Percentiles rank a stretch among this genome's conserved stretches.
Evolutionary conservation across 331 rosid genomes (phyloP).

Genomic region (Quercus phellos): DNA sequence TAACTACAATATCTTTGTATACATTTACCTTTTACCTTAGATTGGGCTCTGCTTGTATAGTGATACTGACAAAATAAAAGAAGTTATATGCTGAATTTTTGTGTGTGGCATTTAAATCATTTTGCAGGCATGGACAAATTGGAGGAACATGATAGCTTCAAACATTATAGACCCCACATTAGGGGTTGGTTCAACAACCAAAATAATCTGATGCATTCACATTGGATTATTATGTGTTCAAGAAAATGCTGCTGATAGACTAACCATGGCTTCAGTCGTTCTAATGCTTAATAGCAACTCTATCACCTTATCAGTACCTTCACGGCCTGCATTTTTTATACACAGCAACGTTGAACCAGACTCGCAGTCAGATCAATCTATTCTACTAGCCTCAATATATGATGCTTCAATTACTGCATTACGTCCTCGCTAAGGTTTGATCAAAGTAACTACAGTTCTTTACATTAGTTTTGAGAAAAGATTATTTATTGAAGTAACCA

Average conservation of each 20-base stretch:
- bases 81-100: too few species aligned
- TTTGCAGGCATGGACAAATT: conserved; percentile 29
- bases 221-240: conserved; percentile 57
- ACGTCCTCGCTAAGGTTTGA: conserved; percentile 29
- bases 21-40: background rate
- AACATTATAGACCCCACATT: conserved; percentile 37
- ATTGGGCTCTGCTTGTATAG: too few species aligned
- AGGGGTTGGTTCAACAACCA: conserved; percentile 10
- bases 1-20: conserved; percentile 11
- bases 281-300: conserved; percentile 40
- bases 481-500: background rate
- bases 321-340: conserved; percentile 29
- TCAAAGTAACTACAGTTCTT: background rate
- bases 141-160: conserved; percentile 29
- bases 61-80: too few species aligned
- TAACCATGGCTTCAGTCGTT: conserved; percentile 30
- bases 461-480: background rate
- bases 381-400: background rate
- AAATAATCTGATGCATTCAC: conserved; percentile 41
- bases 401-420: conserved; percentile 26
- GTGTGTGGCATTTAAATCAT: background rate
- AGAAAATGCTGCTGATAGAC: conserved; percentile 36
- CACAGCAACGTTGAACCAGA: background rate
- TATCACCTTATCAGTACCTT: conserved; percentile 22
- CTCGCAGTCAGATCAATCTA: background rate